Evolutionary conservation across 2,329 filamentous ascomycete genomes (phyloP).

Genomic region (Ophiostoma novo-ulmi): DNA sequence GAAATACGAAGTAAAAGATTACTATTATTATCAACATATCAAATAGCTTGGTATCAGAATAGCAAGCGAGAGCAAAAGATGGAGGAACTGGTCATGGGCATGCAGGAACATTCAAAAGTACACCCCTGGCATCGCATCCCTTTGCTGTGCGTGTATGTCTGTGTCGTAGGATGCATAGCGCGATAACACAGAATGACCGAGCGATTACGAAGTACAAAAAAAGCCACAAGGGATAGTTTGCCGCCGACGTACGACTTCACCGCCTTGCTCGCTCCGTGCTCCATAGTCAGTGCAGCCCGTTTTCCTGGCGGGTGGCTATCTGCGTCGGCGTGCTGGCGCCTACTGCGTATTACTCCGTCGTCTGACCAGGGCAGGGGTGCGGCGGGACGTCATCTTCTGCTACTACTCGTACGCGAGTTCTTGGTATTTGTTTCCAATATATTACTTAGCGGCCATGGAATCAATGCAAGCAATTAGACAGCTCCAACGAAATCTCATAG

Average conservation of each 20-base stretch:
- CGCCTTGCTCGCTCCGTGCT: background rate
- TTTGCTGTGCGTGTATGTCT: background rate
- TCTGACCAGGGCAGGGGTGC: background rate
- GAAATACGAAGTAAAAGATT: background rate
- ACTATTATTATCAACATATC: background rate
- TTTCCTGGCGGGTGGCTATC: background rate
- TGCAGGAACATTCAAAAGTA: background rate
- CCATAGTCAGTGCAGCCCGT: background rate
- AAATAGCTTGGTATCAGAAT: background rate
- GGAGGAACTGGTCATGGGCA: background rate
- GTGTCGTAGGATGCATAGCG: background rate
- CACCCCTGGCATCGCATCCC: constrained; percentile 8
- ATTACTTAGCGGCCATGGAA: background rate
- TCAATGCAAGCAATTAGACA: background rate
- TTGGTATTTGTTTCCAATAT: constrained; percentile 12
- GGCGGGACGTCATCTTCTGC: constrained; percentile 2
- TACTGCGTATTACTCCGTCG: background rate
- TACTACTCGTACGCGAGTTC: constrained; percentile 7
- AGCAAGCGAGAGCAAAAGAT: background rate
- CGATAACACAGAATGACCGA: background rate
- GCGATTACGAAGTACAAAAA: no score
- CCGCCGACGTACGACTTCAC: background rate
- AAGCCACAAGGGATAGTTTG: background rate
- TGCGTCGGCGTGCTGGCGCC: background rate
- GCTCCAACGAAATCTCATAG: background rate